These are phyloP conservation scores for Diplodia scrobiculata DNA, from an alignment of 2,329 filamentous ascomycete genomes.

Conservation along the genomic window DNA sequence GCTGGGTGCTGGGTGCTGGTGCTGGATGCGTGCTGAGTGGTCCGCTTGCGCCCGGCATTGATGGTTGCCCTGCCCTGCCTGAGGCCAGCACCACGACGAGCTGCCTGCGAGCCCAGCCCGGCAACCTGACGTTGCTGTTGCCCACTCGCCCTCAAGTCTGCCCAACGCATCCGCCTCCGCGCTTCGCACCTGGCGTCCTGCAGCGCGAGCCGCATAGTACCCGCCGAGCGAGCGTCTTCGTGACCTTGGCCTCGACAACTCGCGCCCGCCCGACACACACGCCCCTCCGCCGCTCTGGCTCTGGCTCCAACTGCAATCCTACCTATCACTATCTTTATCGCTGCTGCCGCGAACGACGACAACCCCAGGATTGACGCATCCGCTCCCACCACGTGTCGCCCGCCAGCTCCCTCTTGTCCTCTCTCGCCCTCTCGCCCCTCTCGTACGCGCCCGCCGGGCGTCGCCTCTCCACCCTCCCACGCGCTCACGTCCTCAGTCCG, in stretches of 20 bases:
- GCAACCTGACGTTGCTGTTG: neutral
- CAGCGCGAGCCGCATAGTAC: constrained; percentile 19
- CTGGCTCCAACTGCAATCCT: constrained; percentile 23
- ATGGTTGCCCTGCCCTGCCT: neutral
- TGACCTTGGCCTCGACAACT: neutral
- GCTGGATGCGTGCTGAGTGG: neutral
- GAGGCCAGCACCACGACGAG: neutral
- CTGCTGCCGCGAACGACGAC: constrained; percentile 26
- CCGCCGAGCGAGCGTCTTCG: constrained; percentile 13
- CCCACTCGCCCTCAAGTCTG: constrained; percentile 14
- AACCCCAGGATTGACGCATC: constrained; percentile 30
- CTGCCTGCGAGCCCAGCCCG: neutral
- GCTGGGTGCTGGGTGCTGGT: no score
- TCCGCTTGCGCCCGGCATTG: neutral
- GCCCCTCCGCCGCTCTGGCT: constrained; percentile 1
- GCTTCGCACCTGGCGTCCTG: constrained; percentile 24
- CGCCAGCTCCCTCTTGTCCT: neutral
- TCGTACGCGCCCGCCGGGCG: constrained; percentile 6
- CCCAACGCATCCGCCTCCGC: constrained; percentile 24
- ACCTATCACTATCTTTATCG: constrained; percentile 30
- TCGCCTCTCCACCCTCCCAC: neutral
- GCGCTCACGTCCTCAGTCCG: neutral
- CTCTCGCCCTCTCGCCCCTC: neutral
- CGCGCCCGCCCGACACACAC: constrained; percentile 10
- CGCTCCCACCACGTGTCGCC: constrained; percentile 31